phyloP scores from a whole-genome alignment of 139 green algal species.

The Coccomyxa sp. region DNA sequence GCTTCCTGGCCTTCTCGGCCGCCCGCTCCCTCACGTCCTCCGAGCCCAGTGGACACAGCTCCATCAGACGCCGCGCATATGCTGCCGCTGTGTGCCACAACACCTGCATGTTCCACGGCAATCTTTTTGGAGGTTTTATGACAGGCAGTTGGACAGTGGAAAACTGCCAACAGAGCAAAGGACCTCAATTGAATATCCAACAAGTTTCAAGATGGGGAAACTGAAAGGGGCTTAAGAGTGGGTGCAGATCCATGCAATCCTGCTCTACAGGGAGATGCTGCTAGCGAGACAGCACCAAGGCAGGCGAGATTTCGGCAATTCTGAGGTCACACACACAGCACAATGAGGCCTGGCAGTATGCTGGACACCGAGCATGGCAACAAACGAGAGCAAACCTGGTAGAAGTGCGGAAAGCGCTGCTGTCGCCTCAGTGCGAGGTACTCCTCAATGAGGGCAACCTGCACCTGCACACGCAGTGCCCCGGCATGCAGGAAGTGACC shows the following conservation, averaged over 20 bases:
- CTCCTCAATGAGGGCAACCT: not conserved
- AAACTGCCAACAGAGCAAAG: not conserved
- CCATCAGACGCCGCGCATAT: not conserved
- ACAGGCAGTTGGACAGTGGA: not conserved
- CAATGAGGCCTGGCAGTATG: too few relatives aligned
- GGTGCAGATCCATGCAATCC: not conserved
- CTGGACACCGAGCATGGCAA: too few relatives aligned
- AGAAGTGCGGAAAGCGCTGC: not conserved
- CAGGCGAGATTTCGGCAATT: not conserved
- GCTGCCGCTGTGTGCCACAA: constrained; percentile 1
- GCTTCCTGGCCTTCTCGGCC: not conserved
- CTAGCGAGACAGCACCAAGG: not conserved
- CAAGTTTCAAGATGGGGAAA: not conserved
- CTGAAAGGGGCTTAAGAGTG: not conserved
- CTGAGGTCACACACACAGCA: too few relatives aligned
- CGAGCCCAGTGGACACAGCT: not conserved
- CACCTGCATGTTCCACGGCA: not conserved
- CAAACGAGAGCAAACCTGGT: not conserved
- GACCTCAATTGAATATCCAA: not conserved
- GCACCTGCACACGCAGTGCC: not conserved
- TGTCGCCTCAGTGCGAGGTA: not conserved
- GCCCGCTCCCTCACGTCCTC: too few relatives aligned
- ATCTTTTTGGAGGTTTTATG: not conserved
- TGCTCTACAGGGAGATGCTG: not conserved
- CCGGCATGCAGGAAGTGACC: not conserved